Evolutionary conservation across 257 asterid species (phyloP), one percentile per base, ranked within the genome.

Genomic region (Nicotiana tomentosiformis): DNA sequence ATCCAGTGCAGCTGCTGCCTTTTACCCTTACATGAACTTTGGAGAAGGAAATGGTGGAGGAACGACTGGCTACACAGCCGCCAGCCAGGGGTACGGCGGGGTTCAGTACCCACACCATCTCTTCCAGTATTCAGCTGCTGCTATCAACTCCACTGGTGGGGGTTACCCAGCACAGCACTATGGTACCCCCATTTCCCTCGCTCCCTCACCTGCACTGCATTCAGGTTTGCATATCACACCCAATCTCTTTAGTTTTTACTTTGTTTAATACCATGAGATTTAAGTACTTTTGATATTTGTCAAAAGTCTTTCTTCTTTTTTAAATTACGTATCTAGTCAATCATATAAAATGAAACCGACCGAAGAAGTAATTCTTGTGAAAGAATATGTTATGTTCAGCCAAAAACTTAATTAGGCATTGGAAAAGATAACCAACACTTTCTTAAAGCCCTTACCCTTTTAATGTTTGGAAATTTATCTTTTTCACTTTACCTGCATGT

Each of bases 71-170:
- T 92, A 92, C 83, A 83, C 95, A 2, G 85, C 89, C 67, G 85
- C 89, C 67, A 84, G 81, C 87, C 95, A 91, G 77, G 91, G 88
- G 35, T 90, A 91, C 17, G 94, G 97, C 8, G 51, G 51, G 51
- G 80, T 91, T 74, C 97, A 93, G 68, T 93, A 92, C 86, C 97
- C 97, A 0, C 94, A 92, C 87, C 98, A 92, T 81, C 90, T 94
- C 88, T 89, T 88, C 86, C 97, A 88, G 83, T 94, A 94, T 82
- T 90, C 94, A 1, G 86, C 95, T 1, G 89, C 93, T 1, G 89
- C 89, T n/a, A 60, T 86, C 12, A 88, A 83, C 85, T 86, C 94
- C 10, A 61, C 92, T 46, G 94, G 89, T 3, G 37, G 35, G 55
- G 87, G 87, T 81, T 93, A 91, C 76, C 92, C 98, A 15, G 32